These are phyloP conservation scores for Ophiostoma australiae DNA, from an alignment of 2,329 filamentous ascomycete species.

Conservation along the genomic window DNA sequence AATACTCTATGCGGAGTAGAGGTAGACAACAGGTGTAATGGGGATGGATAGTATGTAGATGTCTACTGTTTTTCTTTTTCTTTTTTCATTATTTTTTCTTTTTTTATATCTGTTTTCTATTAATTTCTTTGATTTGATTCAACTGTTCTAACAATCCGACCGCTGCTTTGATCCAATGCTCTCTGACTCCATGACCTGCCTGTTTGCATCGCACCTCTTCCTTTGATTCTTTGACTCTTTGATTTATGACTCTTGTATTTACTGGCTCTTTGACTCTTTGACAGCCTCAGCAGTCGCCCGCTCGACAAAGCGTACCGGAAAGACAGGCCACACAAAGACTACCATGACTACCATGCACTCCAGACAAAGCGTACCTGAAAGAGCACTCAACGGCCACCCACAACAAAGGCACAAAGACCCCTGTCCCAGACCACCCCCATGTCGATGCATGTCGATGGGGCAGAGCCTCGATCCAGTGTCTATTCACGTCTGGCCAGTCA, in stretches of 20 bases:
- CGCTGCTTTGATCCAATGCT: not conserved
- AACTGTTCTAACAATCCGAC: not conserved
- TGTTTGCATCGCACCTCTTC: not conserved
- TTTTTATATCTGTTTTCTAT: not conserved
- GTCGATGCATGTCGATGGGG: slow-evolving; percentile 2
- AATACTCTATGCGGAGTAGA: no score
- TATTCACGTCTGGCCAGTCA: not conserved
- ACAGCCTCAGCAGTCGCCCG: not conserved
- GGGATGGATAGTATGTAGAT: no score
- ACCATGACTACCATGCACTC: no score
- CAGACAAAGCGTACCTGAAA: not conserved
- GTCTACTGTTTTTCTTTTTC: not conserved
- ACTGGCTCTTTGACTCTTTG: not conserved
- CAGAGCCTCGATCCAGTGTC: slow-evolving; percentile 1
- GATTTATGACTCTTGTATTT: not conserved
- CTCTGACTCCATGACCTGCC: not conserved
- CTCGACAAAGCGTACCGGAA: not conserved
- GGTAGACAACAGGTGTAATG: no score
- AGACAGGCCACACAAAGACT: no score
- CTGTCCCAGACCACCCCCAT: slow-evolving; percentile 2
- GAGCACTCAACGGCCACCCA: not conserved
- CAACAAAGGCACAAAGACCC: slow-evolving; percentile 1
- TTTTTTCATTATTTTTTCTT: not conserved
- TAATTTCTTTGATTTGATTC: not conserved
- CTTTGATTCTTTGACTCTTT: not conserved